A percentile compares a stretch with the other conserved stretches of the same genome.
phyloP scores from a whole-genome alignment of 2,329 filamentous ascomycete species.

The Verticillium nonalfalfae region DNA sequence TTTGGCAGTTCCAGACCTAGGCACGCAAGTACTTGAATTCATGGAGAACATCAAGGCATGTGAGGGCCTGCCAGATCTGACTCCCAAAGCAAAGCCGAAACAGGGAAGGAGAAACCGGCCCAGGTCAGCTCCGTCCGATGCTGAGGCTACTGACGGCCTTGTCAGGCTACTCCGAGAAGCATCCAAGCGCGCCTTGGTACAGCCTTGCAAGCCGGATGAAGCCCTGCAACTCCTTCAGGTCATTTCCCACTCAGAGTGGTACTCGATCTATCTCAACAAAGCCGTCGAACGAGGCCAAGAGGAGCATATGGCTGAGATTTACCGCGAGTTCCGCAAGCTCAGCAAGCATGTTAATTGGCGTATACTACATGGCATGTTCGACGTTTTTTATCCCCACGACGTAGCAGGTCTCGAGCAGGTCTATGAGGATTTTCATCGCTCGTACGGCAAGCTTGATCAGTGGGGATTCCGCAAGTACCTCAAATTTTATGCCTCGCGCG shows the following conservation, averaged over 20 bases:
- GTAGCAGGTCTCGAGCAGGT: slow-evolving; percentile 36
- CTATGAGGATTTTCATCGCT: slow-evolving; percentile 40
- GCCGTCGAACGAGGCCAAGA: slow-evolving; percentile 19
- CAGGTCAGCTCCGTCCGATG: slow-evolving; percentile 8
- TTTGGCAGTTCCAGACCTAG: background rate
- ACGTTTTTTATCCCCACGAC: slow-evolving; percentile 29
- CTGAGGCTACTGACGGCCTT: background rate
- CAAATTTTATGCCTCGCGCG: slow-evolving; percentile 38
- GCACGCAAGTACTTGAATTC: background rate
- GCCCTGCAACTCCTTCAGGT: slow-evolving; percentile 31
- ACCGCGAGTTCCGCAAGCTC: slow-evolving; percentile 37
- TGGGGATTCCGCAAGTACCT: slow-evolving; percentile 43
- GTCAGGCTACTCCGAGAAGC: slow-evolving; percentile 20
- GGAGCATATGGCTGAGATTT: slow-evolving; percentile 32
- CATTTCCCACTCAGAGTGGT: slow-evolving; percentile 30
- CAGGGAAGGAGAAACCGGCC: background rate
- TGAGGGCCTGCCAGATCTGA: background rate
- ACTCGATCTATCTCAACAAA: slow-evolving; percentile 34
- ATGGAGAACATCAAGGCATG: background rate
- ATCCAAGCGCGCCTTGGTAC: slow-evolving; percentile 21
- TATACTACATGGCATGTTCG: slow-evolving; percentile 39
- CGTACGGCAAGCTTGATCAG: slow-evolving; percentile 30
- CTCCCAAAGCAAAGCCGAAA: background rate
- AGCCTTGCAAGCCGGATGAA: slow-evolving; percentile 25
- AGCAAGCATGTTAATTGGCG: slow-evolving; percentile 26